Evolutionary conservation across 768 basidiomycete species (phyloP), one percentile per base, ranked within the genome.

Genomic region (Agaricus blazei): DNA sequence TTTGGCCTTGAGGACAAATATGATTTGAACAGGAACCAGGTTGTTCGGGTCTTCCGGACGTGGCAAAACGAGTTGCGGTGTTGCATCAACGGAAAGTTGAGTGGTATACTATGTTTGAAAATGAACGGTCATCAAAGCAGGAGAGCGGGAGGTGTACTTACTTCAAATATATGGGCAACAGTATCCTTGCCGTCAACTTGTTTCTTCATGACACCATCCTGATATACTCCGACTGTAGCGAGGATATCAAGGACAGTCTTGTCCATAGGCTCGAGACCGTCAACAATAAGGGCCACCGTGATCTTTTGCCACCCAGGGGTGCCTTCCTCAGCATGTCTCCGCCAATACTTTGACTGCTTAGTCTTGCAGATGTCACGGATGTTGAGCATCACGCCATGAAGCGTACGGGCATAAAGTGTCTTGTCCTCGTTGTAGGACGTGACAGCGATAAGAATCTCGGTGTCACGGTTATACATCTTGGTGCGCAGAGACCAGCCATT

Each of bases 331-430:
- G 91, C 86, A 50, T 79, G 80, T 57, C 83, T 79, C 43, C 87
- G 80, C 91, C 93, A 93, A 72, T 88, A 96, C 69, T 93, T 93
- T 59, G 88, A 92, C 65, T 90, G 88, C 69, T 95, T 95, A 41
- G 92, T 94, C 72, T 89, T 93, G 81, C 93, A 95, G 61, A 98
- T 98, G 63, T 98, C 90, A 60, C 95, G 89, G 58, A 98, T 96
- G 70, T 99, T 98, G 59, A 96, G 70, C 95, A 98, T 98, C 64
- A 98, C 88, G 59, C 91, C 91, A 65, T 98, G 96, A 40, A 98
- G 76, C 0, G 96, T 98, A 60, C 89, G 86, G 27, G 90, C 83
- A 65, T 93, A 91, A n/a, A 93, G 81, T 5, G 84, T 86, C 75
- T 93, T 93, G 80, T 93, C 90, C 69, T 94, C 92, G 59, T 93